A percentile compares a stretch with the other conserved stretches of the same genome.
phyloP scores from a whole-genome alignment of 2,329 filamentous ascomycete genomes.

The Paecilomyces sp. region DNA sequence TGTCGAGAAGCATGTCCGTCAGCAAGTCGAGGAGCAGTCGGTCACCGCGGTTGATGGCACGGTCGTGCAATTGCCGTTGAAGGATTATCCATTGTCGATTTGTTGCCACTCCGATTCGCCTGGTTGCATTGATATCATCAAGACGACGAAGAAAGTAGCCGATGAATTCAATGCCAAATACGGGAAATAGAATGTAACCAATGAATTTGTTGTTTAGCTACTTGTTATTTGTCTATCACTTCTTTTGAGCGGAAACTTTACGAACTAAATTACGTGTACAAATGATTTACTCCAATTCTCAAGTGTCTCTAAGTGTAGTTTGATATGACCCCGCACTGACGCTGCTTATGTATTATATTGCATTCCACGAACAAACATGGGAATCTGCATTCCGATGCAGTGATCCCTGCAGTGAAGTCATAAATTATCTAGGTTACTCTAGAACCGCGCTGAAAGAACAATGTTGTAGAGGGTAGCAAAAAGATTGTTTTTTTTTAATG shows the following conservation, averaged over 20 bases:
- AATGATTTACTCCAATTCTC: not conserved
- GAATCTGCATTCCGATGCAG: no score
- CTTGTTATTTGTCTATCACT: not conserved
- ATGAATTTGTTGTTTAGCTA: not conserved
- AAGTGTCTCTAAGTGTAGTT: no score
- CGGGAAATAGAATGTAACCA: slow-evolving; percentile 4
- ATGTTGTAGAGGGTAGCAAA: no score
- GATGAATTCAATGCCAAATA: slow-evolving; percentile 36
- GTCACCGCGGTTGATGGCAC: slow-evolving; percentile 37
- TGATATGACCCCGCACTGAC: no score
- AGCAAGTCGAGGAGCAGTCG: slow-evolving; percentile 35
- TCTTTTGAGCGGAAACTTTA: not conserved
- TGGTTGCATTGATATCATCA: slow-evolving; percentile 38
- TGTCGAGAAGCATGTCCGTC: slow-evolving; percentile 34
- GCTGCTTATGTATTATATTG: no score
- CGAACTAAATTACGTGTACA: not conserved
- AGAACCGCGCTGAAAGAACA: no score
- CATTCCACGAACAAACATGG: no score
- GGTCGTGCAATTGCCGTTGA: slow-evolving; percentile 30
- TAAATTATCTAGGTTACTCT: no score
- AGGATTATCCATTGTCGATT: slow-evolving; percentile 36
- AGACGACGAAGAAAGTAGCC: slow-evolving; percentile 29
- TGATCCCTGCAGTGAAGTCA: no score
- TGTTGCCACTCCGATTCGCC: slow-evolving; percentile 45
- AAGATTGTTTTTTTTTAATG: no score